These are phyloP conservation scores for Monilinia laxa DNA, from an alignment of 2,329 filamentous ascomycete genomes.

Conservation along the genomic window DNA sequence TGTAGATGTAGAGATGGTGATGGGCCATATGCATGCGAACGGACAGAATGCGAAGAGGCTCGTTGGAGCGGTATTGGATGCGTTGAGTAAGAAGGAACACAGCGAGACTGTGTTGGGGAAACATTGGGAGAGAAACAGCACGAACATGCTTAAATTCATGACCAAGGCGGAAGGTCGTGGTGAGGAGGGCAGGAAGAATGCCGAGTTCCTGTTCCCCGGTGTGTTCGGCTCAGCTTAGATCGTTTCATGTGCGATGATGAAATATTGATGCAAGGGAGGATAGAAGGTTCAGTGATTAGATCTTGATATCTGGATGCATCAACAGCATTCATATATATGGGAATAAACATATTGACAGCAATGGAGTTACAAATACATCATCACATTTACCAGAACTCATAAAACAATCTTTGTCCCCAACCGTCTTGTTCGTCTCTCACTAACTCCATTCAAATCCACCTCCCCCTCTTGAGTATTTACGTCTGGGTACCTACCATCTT, in stretches of 20 bases:
- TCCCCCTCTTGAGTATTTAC: no score
- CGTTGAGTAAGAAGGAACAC: conserved; percentile 76
- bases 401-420: neutral
- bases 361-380: neutral
- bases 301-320: conserved; percentile 19
- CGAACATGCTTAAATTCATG: conserved; percentile 77
- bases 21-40: conserved; percentile 95
- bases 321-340: conserved; percentile 7
- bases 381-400: neutral
- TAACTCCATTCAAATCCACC: no score
- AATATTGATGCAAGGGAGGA: neutral
- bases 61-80: conserved; percentile 83
- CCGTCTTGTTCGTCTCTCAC: no score
- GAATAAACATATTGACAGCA: neutral
- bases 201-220: conserved; percentile 85
- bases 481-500: no score
- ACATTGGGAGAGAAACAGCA: conserved; percentile 74
- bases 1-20: conserved; percentile 95
- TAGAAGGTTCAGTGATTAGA: neutral
- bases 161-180: conserved; percentile 75
- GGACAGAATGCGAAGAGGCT: conserved; percentile 81
- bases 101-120: conserved; percentile 72
- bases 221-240: conserved; percentile 27
- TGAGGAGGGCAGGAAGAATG: conserved; percentile 72
- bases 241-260: neutral